Conservation (phyloP, 768 basidiomycete genomes). For the Phaffia tasmanica region DNA sequence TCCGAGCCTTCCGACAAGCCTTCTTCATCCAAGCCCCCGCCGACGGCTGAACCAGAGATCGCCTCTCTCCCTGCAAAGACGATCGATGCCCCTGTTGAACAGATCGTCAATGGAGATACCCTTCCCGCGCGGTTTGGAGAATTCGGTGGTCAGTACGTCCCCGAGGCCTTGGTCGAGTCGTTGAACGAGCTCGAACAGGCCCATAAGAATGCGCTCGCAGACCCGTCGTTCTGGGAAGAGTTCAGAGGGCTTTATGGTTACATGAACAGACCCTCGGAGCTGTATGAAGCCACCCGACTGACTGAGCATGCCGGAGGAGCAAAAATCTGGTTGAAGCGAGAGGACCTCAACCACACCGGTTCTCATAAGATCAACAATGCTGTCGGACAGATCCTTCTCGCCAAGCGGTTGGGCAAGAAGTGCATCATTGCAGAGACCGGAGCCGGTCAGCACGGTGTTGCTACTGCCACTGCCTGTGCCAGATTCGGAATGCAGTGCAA, state of each 20-base stretch:
- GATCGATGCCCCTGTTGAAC: neutral
- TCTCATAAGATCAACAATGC: slow-evolving; percentile 99
- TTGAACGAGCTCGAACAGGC: slow-evolving; percentile 77
- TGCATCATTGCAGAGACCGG: slow-evolving; percentile 98
- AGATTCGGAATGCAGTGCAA: slow-evolving; percentile 90
- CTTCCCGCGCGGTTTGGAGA: slow-evolving; percentile 81
- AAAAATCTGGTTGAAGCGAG: slow-evolving; percentile 82
- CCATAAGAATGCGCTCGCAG: slow-evolving; percentile 71
- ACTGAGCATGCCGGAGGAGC: slow-evolving; percentile 86
- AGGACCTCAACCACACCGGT: slow-evolving; percentile 74
- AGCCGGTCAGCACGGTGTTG: slow-evolving; percentile 97
- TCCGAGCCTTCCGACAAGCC: slow-evolving; percentile 23
- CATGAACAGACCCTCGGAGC: slow-evolving; percentile 83
- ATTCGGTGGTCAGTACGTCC: slow-evolving; percentile 95
- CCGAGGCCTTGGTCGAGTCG: slow-evolving; percentile 89
- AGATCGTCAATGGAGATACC: slow-evolving; percentile 28
- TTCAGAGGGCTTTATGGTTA: slow-evolving; percentile 77
- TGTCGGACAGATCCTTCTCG: slow-evolving; percentile 90
- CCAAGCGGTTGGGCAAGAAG: slow-evolving; percentile 85
- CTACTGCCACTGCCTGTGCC: slow-evolving; percentile 95
- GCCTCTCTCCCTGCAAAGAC: slow-evolving; percentile 25
- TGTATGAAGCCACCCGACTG: slow-evolving; percentile 83
- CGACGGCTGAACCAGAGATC: slow-evolving; percentile 34
- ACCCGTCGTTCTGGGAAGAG: slow-evolving; percentile 83
- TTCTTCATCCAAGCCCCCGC: slow-evolving; percentile 30